A percentile compares a stretch with the other conserved stretches of the same genome.
phyloP scores from a whole-genome alignment of 2,329 filamentous ascomycete species.

The Sporothrix schenckii region DNA sequence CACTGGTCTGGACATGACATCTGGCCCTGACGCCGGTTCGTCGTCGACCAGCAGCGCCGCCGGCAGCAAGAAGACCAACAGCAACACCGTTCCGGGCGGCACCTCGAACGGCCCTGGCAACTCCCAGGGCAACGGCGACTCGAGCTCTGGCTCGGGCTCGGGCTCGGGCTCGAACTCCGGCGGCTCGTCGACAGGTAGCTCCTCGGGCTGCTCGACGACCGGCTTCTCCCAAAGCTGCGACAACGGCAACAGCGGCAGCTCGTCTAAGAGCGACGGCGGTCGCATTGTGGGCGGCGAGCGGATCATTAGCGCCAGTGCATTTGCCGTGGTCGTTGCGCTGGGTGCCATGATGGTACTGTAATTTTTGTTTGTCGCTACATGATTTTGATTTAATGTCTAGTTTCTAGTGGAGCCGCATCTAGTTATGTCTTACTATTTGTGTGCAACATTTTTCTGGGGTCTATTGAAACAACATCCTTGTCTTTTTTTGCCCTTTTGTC shows the following conservation, averaged over 20 bases:
- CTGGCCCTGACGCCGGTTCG: slow-evolving; percentile 40
- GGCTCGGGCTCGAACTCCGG: slow-evolving; percentile 35
- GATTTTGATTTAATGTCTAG: slow-evolving; percentile 17
- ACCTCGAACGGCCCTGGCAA: slow-evolving; percentile 39
- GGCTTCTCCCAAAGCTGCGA: slow-evolving; percentile 50
- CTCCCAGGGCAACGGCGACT: slow-evolving; percentile 33
- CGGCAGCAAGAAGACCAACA: slow-evolving; percentile 30
- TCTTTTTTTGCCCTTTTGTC: not conserved
- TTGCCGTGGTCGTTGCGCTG: slow-evolving; percentile 45
- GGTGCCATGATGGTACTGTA: slow-evolving; percentile 44
- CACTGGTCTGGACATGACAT: slow-evolving; percentile 75
- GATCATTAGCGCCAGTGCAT: slow-evolving; percentile 44
- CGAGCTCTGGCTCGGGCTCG: slow-evolving; percentile 27
- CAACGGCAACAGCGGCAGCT: slow-evolving; percentile 36
- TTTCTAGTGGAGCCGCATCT: slow-evolving; percentile 3
- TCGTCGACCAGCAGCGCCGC: slow-evolving; percentile 33
- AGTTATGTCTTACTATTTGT: slow-evolving; percentile 5
- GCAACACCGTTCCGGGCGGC: slow-evolving; percentile 41
- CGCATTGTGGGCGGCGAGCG: slow-evolving; percentile 38
- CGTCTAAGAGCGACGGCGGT: slow-evolving; percentile 42
- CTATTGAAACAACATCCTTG: not conserved
- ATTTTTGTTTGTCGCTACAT: slow-evolving; percentile 14
- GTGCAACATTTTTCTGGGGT: slow-evolving; percentile 2
- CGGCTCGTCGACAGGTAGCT: slow-evolving; percentile 8
- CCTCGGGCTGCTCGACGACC: slow-evolving; percentile 44